Conservation (phyloP, 192 early-diverging fungal species). For the Coemansia sp. region DNA sequence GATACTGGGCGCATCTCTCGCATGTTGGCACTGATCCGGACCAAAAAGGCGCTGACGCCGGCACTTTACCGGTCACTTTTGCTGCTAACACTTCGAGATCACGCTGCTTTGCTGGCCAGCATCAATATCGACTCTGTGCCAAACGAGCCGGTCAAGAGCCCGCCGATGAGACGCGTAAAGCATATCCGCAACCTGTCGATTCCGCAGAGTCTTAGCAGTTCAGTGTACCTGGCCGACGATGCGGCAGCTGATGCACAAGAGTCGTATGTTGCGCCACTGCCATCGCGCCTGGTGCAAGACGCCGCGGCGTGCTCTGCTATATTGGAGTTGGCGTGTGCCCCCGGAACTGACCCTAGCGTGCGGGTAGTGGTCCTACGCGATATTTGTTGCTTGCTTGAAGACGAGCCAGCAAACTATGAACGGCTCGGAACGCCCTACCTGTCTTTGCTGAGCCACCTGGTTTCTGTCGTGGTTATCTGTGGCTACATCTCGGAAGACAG, state of each 20-base stretch:
- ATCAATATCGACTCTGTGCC: slow-evolving; percentile 24
- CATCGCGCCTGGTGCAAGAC: slow-evolving; percentile 24
- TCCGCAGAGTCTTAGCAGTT: slow-evolving; percentile 1
- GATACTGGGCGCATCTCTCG: slow-evolving; percentile 21
- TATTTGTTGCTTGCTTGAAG: slow-evolving; percentile 18
- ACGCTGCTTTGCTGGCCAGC: slow-evolving; percentile 37
- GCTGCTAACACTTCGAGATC: slow-evolving; percentile 27
- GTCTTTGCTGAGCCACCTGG: slow-evolving; percentile 18
- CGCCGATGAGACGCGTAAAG: not conserved
- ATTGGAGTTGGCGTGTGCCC: slow-evolving; percentile 28
- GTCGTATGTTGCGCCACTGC: slow-evolving; percentile 32
- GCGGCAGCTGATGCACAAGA: not conserved
- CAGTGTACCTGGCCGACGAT: slow-evolving; percentile 8
- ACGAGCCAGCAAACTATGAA: slow-evolving; percentile 39
- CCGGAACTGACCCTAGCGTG: slow-evolving; percentile 23
- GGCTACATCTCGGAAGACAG: slow-evolving; percentile 21
- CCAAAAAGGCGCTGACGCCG: slow-evolving; percentile 36
- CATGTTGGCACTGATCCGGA: slow-evolving; percentile 30
- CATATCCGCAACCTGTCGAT: slow-evolving; percentile 35
- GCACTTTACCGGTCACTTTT: slow-evolving; percentile 36
- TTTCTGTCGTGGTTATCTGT: slow-evolving; percentile 15
- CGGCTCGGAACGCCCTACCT: slow-evolving; percentile 2
- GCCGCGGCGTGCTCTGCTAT: slow-evolving; percentile 20
- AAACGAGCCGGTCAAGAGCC: not conserved
- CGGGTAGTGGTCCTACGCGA: slow-evolving; percentile 21